A percentile compares a stretch with the other conserved stretches of the same genome.
Conservation (phyloP, 768 basidiomycete genomes). For the Tricholoma terreum region DNA sequence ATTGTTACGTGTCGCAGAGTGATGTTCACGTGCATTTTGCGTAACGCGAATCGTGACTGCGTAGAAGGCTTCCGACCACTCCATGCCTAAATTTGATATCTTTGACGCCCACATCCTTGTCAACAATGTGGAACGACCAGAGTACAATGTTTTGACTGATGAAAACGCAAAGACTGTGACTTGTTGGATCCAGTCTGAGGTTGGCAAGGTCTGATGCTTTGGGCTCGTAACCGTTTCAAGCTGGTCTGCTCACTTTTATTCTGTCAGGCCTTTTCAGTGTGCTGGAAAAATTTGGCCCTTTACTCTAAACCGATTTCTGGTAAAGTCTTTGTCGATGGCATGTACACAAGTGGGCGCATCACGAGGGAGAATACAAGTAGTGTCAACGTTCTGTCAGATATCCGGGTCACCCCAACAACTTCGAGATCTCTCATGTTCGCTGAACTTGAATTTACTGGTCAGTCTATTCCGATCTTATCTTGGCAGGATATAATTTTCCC, state of each 20-base stretch:
- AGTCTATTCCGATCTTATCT: neutral
- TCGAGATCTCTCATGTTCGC: slow-evolving; percentile 10
- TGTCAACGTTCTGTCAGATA: neutral
- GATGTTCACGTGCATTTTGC: too few species aligned
- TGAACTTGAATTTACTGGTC: slow-evolving; percentile 11
- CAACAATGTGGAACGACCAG: slow-evolving; percentile 8
- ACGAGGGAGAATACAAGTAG: neutral
- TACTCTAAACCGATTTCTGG: neutral
- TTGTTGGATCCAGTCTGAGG: slow-evolving; percentile 23
- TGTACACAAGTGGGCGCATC: neutral
- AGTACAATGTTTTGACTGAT: slow-evolving; percentile 12
- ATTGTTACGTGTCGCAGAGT: too few species aligned
- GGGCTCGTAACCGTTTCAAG: neutral
- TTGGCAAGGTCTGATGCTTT: slow-evolving; percentile 16
- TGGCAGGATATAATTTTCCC: too few species aligned
- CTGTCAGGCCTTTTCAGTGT: slow-evolving; percentile 9
- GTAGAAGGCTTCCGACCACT: too few species aligned
- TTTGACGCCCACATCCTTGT: slow-evolving; percentile 13
- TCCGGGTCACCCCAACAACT: neutral
- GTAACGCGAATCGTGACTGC: too few species aligned
- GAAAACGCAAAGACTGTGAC: slow-evolving; percentile 9
- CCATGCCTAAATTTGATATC: slow-evolving; percentile 3
- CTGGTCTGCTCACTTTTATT: neutral
- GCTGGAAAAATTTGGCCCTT: neutral
- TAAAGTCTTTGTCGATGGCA: slow-evolving; percentile 9